phyloP scores from a whole-genome alignment of 2,329 filamentous ascomycete species.

The Ascocoryne sarcoides region DNA sequence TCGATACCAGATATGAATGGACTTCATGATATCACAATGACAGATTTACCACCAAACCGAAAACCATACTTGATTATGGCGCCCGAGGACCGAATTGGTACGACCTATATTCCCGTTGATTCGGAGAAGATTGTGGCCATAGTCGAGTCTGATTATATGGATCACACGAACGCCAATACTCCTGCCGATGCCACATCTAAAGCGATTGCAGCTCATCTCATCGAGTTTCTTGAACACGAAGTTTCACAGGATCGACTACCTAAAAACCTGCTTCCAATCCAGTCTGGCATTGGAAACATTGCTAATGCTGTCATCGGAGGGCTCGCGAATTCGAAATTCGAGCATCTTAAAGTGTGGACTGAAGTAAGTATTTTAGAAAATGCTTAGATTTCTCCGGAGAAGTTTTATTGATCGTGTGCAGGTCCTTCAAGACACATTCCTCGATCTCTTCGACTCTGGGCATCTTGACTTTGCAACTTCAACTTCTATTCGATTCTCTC shows the following conservation, averaged over 20 bases:
- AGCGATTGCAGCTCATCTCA: slow-evolving; percentile 69
- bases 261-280: slow-evolving; percentile 66
- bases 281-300: slow-evolving; percentile 88
- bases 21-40: slow-evolving; percentile 84
- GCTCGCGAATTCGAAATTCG: slow-evolving; percentile 71
- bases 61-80: slow-evolving; percentile 83
- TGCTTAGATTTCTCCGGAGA: too few relatives aligned
- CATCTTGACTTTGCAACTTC: slow-evolving; percentile 84
- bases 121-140: slow-evolving; percentile 77
- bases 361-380: slow-evolving; percentile 44
- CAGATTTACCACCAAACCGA: slow-evolving; percentile 68
- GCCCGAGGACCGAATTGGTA: slow-evolving; percentile 80
- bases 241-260: slow-evolving; percentile 71
- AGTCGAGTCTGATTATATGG: slow-evolving; percentile 76
- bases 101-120: slow-evolving; percentile 73
- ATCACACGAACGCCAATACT: slow-evolving; percentile 65
- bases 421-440: slow-evolving; percentile 84
- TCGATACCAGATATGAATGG: slow-evolving; percentile 76
- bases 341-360: slow-evolving; percentile 85
- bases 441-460: slow-evolving; percentile 84
- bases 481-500: slow-evolving; percentile 83
- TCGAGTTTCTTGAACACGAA: slow-evolving; percentile 81
- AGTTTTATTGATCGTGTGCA: too few relatives aligned
- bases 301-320: slow-evolving; percentile 87
- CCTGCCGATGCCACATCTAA: slow-evolving; percentile 65